Base-by-base conservation (phyloP, 805 yeast genomes). In the Candida sakaeoensis region DNA sequence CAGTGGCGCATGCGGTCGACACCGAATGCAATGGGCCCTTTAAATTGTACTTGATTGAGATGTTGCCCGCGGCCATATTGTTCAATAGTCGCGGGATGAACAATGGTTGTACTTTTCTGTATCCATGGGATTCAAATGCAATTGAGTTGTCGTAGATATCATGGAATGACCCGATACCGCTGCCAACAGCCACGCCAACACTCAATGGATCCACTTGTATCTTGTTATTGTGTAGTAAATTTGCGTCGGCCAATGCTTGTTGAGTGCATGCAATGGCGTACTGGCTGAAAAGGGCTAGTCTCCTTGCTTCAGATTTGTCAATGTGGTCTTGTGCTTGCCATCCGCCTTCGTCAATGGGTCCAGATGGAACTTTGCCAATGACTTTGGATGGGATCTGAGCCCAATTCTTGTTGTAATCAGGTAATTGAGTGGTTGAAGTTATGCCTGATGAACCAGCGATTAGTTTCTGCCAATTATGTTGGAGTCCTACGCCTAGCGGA, bases 1-100 rank as follows among this genome's bases (percentile, higher is more conserved):
- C 99, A 0, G 99, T 89, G 3, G 99, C 95, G 67, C 99, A 93
- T 1, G 99, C 99, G 0, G 98, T 89, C 2, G 95, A 77, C 0
- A 80, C 93, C 0, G 95, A 69, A 55, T 90, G 96, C 31, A 85
- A 77, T 2, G 96, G 95, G 0, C 99, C 99, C 50, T 75, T 68
- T 28, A 89, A 65, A 1, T 85, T 84, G 51, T 80, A 77, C 47
- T 77, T 73, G 41, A 93, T 90, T 5, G 96, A 83, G 5, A 93
- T 77, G 44, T 88, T 80, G 2, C 98, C 97, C 0, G 90, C 88
- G 0, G 96, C 96, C 98, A 93, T 93, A 57, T 93, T 93, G 27
- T 85, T 76, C 28, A 93, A 68, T 35, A 91, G 61, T 48, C 76
- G 79, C 0, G 99, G 98, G 5, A 93, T 80, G 57, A 91, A 85